Conservation (phyloP, 352 stramenopile genomes). For the Phytophthora macrochlamydospora region DNA sequence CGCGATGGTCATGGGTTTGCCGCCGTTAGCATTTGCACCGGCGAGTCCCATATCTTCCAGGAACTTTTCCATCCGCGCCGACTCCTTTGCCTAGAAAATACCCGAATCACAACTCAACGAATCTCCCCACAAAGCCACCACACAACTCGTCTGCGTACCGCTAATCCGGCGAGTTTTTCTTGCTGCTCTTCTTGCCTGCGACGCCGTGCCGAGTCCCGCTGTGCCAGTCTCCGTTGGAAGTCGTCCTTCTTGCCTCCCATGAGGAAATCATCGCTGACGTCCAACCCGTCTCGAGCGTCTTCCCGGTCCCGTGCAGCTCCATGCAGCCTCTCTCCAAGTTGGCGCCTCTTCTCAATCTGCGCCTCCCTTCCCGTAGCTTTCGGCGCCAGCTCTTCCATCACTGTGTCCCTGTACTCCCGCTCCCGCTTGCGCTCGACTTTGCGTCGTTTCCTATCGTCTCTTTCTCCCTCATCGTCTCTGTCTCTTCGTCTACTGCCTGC, state of each 20-base stretch:
- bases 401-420: slow-evolving; percentile 43
- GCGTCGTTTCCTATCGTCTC: slow-evolving; percentile 21
- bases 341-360: slow-evolving; percentile 59
- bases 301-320: slow-evolving; percentile 68
- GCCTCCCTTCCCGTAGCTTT: slow-evolving; percentile 72
- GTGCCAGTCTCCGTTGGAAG: slow-evolving; percentile 47
- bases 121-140: neutral
- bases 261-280: slow-evolving; percentile 72
- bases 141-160: slow-evolving; percentile 26
- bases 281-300: slow-evolving; percentile 62
- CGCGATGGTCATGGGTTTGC: slow-evolving; percentile 60
- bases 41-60: slow-evolving; percentile 69
- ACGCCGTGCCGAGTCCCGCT: slow-evolving; percentile 41
- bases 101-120: neutral
- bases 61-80: slow-evolving; percentile 80
- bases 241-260: slow-evolving; percentile 49
- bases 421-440: slow-evolving; percentile 42
- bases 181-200: slow-evolving; percentile 46
- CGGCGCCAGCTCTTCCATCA: slow-evolving; percentile 65
- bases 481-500: slow-evolving; percentile 5
- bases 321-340: slow-evolving; percentile 52
- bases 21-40: slow-evolving; percentile 26
- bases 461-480: slow-evolving; percentile 30
- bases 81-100: slow-evolving; percentile 61
- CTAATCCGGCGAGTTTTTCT: slow-evolving; percentile 42